Evolutionary conservation across 202 grass and related monocot genomes (phyloP), one percentile per base, ranked within the genome.

Genomic region (Eragrostis tef): DNA sequence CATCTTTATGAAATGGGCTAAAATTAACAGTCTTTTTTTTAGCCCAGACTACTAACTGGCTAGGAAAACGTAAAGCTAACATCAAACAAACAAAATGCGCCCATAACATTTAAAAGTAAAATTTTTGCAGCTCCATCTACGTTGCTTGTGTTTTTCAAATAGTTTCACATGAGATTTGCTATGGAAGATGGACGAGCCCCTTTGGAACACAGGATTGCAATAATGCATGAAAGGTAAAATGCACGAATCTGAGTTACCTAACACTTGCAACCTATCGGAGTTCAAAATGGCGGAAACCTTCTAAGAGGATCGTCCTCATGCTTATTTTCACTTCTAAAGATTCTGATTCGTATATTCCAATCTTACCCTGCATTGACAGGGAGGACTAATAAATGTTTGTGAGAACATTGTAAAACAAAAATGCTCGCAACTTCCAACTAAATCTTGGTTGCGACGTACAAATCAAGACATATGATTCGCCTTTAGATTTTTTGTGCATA

Each of bases 121-220:
- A 2, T 48, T 48, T 11, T 44, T 70, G 34, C 1, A 3, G 42
- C 77, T 84, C 25, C 68, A 7, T 13, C 34, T 39, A 4, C 15
- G 34, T 36, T 27, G 11, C 45, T 11, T 74, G 65, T 66, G 24
- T 34, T 65, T 4, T 75, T 66, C 58, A 83, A 44, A 67, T 74
- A 31, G 7, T 64, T 48, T 51, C 13, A 31, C 15, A 4, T 21
- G 65, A 21, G 52, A 56, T 56, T 67, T 17, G 1, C 20, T 10
- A 74, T 22, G 10, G 29, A 34, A 34, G 52, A 64, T 5, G 34
- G 61, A 39, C 6, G 3, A 5, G 34, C 34, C 3, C 5, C 34
- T 39, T 39, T 39, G 34, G 34, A 39, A 39, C 3, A 5, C 34
- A 39, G 34, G 34, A 39, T 39, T 39, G 34, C 34, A 5, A 6